Conservation (phyloP, 2,329 filamentous ascomycete species). For the Colletotrichum falcatum region DNA sequence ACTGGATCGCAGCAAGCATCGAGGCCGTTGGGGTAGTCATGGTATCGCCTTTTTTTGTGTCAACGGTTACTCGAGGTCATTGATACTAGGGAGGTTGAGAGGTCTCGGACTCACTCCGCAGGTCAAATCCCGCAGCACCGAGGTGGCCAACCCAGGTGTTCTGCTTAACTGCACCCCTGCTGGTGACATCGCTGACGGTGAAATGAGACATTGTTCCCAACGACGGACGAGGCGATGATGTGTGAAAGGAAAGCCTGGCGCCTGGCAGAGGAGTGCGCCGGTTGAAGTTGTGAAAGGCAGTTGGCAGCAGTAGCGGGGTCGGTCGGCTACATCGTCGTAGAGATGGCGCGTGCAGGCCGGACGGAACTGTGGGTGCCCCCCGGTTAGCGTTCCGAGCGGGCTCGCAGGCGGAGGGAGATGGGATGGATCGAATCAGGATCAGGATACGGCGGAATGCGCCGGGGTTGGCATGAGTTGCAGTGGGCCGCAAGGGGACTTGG, state of each 20-base stretch:
- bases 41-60: constrained; percentile 61
- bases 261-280: not conserved
- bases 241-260: not conserved
- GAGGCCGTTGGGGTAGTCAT: constrained; percentile 80
- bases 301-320: constrained; percentile 29
- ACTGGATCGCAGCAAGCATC: constrained; percentile 84
- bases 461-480: not conserved
- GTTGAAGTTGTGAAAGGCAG: constrained; percentile 1
- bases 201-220: constrained; percentile 21
- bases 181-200: not conserved
- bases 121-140: constrained; percentile 54
- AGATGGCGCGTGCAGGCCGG: constrained; percentile 18
- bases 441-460: no score
- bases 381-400: constrained; percentile 26
- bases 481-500: not conserved
- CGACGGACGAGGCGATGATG: not conserved
- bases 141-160: constrained; percentile 53
- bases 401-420: constrained; percentile 5
- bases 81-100: not conserved
- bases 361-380: constrained; percentile 12
- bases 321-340: constrained; percentile 8
- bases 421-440: not conserved
- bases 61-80: not conserved
- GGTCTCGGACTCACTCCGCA: constrained; percentile 51
- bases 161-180: constrained; percentile 1